Conservation (phyloP, 2,329 filamentous ascomycete species). For the Blastomyces parvus region DNA sequence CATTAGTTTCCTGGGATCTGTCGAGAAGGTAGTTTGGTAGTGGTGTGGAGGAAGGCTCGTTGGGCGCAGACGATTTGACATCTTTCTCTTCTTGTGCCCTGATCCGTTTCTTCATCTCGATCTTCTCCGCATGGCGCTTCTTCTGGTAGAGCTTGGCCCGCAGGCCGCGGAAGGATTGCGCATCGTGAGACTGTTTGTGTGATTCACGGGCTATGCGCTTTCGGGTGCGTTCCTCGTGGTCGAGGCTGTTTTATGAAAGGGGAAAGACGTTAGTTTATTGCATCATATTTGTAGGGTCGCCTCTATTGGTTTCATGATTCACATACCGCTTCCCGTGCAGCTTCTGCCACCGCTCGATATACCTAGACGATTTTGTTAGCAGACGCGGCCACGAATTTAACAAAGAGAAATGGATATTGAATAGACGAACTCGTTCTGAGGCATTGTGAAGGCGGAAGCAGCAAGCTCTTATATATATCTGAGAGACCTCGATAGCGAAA, state of each 20-base stretch:
- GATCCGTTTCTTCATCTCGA: slow-evolving; percentile 93
- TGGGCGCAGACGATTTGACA: slow-evolving; percentile 71
- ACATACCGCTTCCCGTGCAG: slow-evolving; percentile 44
- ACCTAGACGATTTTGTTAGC: slow-evolving; percentile 25
- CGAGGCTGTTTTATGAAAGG: slow-evolving; percentile 45
- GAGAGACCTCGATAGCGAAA: not conserved
- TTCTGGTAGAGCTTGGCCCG: slow-evolving; percentile 88
- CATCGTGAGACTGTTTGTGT: slow-evolving; percentile 79
- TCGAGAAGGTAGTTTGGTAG: slow-evolving; percentile 91
- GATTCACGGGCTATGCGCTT: slow-evolving; percentile 82
- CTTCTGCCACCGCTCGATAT: slow-evolving; percentile 71
- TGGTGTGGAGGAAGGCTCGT: slow-evolving; percentile 69
- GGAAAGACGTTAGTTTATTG: slow-evolving; percentile 20
- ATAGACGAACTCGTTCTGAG: slow-evolving; percentile 38
- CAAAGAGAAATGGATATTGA: slow-evolving; percentile 10
- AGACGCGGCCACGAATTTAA: slow-evolving; percentile 8
- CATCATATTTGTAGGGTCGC: not conserved
- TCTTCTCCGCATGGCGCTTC: slow-evolving; percentile 94
- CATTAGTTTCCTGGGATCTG: slow-evolving; percentile 57
- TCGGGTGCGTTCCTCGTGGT: slow-evolving; percentile 79
- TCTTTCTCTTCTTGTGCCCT: slow-evolving; percentile 93
- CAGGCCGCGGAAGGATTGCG: slow-evolving; percentile 85
- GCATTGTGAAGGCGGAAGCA: slow-evolving; percentile 17
- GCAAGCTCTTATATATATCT: not conserved
- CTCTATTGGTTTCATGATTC: not conserved